phyloP scores from a whole-genome alignment of 768 basidiomycete species.

The Scleroderma bovista region DNA sequence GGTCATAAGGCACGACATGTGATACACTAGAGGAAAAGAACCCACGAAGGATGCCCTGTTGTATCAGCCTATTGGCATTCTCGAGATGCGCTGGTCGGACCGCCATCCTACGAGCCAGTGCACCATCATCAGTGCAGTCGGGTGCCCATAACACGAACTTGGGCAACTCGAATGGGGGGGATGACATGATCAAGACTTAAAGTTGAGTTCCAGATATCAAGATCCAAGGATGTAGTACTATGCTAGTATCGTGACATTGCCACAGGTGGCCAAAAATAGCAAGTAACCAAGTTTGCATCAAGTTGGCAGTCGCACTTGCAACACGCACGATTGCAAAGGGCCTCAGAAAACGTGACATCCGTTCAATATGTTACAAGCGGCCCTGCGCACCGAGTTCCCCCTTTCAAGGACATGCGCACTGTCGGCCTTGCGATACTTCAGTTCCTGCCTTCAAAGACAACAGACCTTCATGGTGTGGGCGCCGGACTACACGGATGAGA shows the following conservation, averaged over 20 bases:
- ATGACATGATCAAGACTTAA: constrained; percentile 11
- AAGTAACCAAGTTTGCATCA: too few relatives aligned
- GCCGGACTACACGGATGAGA: constrained; percentile 59
- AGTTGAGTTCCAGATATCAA: not conserved
- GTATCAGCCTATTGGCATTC: constrained; percentile 30
- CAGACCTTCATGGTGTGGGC: constrained; percentile 48
- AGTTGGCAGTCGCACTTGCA: too few relatives aligned
- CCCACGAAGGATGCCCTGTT: constrained; percentile 47
- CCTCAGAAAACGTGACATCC: too few relatives aligned
- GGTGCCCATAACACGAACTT: constrained; percentile 61
- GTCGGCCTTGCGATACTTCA: constrained; percentile 10
- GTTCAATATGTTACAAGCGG: not conserved
- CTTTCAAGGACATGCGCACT: too few relatives aligned
- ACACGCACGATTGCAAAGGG: too few relatives aligned
- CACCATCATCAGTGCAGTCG: constrained; percentile 54
- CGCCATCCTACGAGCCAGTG: constrained; percentile 44
- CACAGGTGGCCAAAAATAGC: too few relatives aligned
- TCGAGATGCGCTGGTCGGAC: constrained; percentile 51
- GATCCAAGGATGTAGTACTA: not conserved
- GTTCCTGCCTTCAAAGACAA: constrained; percentile 1
- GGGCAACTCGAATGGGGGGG: constrained; percentile 5
- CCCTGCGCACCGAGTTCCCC: not conserved
- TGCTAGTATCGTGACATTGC: too few relatives aligned
- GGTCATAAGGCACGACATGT: not conserved
- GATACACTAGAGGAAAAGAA: constrained; percentile 1